Evolutionary conservation across 169 alveolate species (phyloP), one percentile per base, ranked within the genome.

Genomic region (Cryptosporidium ubiquitum): DNA sequence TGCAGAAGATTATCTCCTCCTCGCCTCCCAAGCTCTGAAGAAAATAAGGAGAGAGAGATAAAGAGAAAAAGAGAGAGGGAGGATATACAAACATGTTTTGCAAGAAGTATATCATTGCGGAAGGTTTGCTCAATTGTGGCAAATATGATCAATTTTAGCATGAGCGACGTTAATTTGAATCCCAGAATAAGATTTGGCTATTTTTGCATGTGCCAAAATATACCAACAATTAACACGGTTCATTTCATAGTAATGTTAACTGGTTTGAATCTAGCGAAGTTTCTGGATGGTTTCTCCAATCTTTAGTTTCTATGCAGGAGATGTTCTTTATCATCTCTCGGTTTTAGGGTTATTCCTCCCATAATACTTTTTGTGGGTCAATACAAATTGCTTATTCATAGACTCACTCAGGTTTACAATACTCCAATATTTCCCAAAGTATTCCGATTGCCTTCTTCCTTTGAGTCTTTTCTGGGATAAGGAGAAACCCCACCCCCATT

Each of bases 211-310:
- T 55, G 66, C 66, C n/a, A 26, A 55, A 55, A 26, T 55, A 55
- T 55, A 55, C 66, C 66, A 35, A 26, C 39, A 26, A 55, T 55
- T 55, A 55, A 52, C 35, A 55, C 66, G 39, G 18, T 55, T 23
- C 18, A 55, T 55, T 55, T 23, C 14, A 55, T 55, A 26, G 29
- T 23, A 26, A 55, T 26, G 3, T 26, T 55, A 55, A 26, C 66
- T 55, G 66, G 66, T 55, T 55, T 55, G 66, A 55, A 55, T 55
- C 66, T 55, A 26, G 66, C 66, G n/a, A 55, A 55, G 66, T 55
- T 26, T 55, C n/a, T 55, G 66, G 39, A 55, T 55, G 18, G n/a
- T 55, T 35, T 55, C n/a, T 26, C 29, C 66, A 55, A 55, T 55
- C 37, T 0, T 23, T n/a, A 55, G 66, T 55, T 55, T 55, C 66